A percentile compares a stretch with the other conserved stretches of the same genome.
Evolutionary conservation across 768 basidiomycete genomes (phyloP).

Genomic region (Xerocomellus amylosporus): DNA sequence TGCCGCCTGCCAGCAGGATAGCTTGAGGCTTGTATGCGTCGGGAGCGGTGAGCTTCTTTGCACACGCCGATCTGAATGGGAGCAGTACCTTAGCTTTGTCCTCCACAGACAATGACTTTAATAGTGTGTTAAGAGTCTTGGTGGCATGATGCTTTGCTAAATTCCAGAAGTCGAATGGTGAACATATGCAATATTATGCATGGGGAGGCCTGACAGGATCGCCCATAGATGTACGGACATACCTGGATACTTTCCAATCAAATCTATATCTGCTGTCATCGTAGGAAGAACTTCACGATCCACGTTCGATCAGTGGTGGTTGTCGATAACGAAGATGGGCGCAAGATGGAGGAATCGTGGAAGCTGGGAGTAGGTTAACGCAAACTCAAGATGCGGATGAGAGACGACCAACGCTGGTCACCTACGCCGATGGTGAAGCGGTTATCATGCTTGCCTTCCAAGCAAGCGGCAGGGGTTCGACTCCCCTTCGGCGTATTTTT

Average conservation of each 20-base stretch:
- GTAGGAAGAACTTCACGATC: not conserved
- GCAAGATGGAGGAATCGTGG: too few relatives aligned
- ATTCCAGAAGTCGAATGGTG: not conserved
- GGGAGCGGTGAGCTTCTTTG: not conserved
- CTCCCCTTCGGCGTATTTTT: constrained; percentile 56
- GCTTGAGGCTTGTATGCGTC: constrained; percentile 57
- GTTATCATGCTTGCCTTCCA: constrained; percentile 95
- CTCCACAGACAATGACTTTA: constrained; percentile 44
- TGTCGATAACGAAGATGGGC: not conserved
- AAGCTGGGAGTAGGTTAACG: too few relatives aligned
- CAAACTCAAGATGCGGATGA: not conserved
- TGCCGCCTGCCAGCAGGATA: constrained; percentile 63
- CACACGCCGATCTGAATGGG: not conserved
- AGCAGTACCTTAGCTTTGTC: constrained; percentile 52
- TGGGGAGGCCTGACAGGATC: not conserved
- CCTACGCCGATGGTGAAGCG: constrained; percentile 74
- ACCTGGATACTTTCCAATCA: constrained; percentile 26
- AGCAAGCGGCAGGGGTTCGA: constrained; percentile 75
- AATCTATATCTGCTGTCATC: constrained; percentile 5
- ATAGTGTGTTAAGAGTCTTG: constrained; percentile 53
- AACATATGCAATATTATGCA: not conserved
- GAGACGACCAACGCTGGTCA: too few relatives aligned
- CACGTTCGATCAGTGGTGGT: not conserved
- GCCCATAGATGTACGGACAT: not conserved
- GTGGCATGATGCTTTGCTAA: constrained; percentile 51